These are phyloP conservation scores for Camptophora hylomeconis DNA, from an alignment of 2,329 filamentous ascomycete genomes.

Conservation along the genomic window DNA sequence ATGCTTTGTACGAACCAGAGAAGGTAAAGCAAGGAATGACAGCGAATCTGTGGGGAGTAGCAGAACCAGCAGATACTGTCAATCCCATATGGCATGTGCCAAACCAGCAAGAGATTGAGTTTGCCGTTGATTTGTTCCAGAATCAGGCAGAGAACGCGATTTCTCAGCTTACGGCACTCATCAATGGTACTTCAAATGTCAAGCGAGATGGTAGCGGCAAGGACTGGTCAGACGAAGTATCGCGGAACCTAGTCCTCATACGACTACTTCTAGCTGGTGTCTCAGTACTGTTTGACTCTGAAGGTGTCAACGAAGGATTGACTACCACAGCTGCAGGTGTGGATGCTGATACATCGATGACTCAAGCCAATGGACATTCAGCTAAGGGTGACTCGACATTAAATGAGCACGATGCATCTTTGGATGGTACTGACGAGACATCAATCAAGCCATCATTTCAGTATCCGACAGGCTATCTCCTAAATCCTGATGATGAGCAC, in stretches of 20 bases:
- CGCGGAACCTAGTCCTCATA: constrained; percentile 74
- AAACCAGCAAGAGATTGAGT: constrained; percentile 63
- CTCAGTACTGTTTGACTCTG: constrained; percentile 76
- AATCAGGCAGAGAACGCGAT: constrained; percentile 69
- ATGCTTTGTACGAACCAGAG: constrained; percentile 71
- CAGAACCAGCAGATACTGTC: constrained; percentile 54
- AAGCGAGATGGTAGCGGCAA: constrained; percentile 92
- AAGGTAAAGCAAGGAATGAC: constrained; percentile 59
- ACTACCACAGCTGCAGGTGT: constrained; percentile 26
- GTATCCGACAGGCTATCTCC: constrained; percentile 76
- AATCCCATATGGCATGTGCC: constrained; percentile 89
- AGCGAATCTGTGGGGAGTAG: constrained; percentile 71
- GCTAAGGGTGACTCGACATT: constrained; percentile 15
- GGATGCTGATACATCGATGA: constrained; percentile 32
- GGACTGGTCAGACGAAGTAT: constrained; percentile 96
- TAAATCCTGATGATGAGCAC: constrained; percentile 48
- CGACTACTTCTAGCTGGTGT: constrained; percentile 83
- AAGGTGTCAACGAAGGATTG: constrained; percentile 47
- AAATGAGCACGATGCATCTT: constrained; percentile 34
- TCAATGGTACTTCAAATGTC: constrained; percentile 65
- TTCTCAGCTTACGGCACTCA: constrained; percentile 62
- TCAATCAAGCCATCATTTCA: constrained; percentile 68
- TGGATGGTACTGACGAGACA: constrained; percentile 45
- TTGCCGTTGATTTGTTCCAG: constrained; percentile 80
- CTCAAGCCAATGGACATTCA: constrained; percentile 26